A percentile compares a stretch with the other conserved stretches of the same genome.
These are phyloP conservation scores for Fusarium humuli DNA, from an alignment of 2,329 filamentous ascomycete species.

Conservation along the genomic window DNA sequence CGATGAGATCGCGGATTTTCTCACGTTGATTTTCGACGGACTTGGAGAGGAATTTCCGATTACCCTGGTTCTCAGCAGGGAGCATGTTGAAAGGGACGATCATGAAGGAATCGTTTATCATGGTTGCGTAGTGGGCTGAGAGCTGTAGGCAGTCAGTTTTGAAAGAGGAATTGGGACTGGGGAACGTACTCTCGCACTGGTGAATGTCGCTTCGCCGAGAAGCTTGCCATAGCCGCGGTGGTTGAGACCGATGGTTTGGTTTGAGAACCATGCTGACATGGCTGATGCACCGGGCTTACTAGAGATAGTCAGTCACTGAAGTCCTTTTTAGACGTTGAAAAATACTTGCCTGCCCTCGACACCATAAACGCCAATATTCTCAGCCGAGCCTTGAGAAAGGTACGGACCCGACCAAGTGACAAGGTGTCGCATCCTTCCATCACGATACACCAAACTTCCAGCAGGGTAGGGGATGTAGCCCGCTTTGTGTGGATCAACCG, in stretches of 20 bases:
- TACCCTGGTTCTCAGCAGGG: constrained; percentile 48
- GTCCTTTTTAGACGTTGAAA: rapidly evolving
- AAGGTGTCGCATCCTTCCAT: constrained; percentile 57
- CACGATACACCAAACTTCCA: constrained; percentile 57
- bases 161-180: no score
- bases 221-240: constrained; percentile 57
- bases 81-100: constrained; percentile 59
- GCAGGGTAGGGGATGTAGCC: constrained; percentile 61
- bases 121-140: constrained; percentile 56
- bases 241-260: constrained; percentile 57
- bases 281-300: constrained; percentile 60
- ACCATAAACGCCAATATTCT: constrained; percentile 57
- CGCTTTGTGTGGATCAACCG: constrained; percentile 61
- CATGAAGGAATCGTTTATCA: constrained; percentile 53
- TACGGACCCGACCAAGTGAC: constrained; percentile 59
- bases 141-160: constrained; percentile 40
- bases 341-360: constrained; percentile 56
- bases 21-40: constrained; percentile 52
- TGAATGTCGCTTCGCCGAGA: constrained; percentile 58
- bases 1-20: constrained; percentile 54
- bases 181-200: constrained; percentile 53
- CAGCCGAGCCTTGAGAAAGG: constrained; percentile 53
- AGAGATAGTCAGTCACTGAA: not conserved
- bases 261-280: constrained; percentile 58
- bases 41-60: constrained; percentile 33